A percentile compares a stretch with the other conserved stretches of the same genome.
phyloP scores from a whole-genome alignment of 1,284 basidiomycete species.

The Sanguinoderma infundibulare region DNA sequence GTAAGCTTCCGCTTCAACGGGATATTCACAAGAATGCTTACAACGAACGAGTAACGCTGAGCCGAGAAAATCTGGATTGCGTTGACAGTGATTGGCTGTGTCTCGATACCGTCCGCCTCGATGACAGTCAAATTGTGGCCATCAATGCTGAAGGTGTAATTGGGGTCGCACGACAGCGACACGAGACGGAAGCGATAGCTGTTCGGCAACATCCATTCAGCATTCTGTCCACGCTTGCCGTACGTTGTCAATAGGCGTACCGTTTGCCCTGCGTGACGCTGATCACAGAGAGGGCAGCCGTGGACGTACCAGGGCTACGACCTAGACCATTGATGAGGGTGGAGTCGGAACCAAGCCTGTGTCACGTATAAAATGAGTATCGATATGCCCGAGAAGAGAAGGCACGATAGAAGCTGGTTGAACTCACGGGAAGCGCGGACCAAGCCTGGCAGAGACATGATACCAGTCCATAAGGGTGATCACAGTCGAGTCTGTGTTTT shows the following conservation, averaged over 20 bases:
- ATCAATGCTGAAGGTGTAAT: constrained; percentile 39
- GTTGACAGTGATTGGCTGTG: constrained; percentile 39
- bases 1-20: not conserved
- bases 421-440: constrained; percentile 26
- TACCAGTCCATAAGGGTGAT: constrained; percentile 35
- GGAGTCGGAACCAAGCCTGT: constrained; percentile 26
- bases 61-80: constrained; percentile 40
- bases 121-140: constrained; percentile 41
- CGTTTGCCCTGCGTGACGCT: constrained; percentile 39
- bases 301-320: constrained; percentile 29
- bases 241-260: constrained; percentile 21
- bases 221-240: not conserved
- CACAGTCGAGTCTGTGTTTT: constrained; percentile 26
- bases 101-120: constrained; percentile 37
- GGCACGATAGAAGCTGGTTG: not conserved
- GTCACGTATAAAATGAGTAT: not conserved
- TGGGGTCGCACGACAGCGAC: constrained; percentile 47
- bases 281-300: constrained; percentile 37
- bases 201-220: not conserved
- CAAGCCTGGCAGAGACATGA: constrained; percentile 25
- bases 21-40: not conserved
- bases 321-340: constrained; percentile 59
- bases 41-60: constrained; percentile 39
- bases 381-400: not conserved
- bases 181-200: constrained; percentile 49